Evolutionary conservation across 768 basidiomycete genomes (phyloP), one percentile per base, ranked within the genome.

Genomic region (Hygrophoropsis aurantiaca): DNA sequence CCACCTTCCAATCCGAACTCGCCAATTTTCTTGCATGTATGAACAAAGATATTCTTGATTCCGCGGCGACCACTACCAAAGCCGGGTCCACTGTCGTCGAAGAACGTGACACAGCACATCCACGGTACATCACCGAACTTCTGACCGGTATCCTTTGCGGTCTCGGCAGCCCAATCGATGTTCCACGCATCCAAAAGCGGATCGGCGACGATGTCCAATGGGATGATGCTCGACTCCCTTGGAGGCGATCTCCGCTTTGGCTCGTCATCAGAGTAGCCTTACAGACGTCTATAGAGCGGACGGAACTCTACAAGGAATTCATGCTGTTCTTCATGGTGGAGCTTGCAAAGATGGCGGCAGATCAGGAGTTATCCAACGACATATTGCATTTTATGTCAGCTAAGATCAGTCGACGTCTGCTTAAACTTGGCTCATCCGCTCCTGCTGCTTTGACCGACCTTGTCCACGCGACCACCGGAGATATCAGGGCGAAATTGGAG

Each of bases 291-390:
- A 33, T 71, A 6, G 48, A 48, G 11, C 44, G 26, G 11, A 44
- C 42, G 18, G n/a, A 44, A 32, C 36, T 58, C 0, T 82, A 82
- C 61, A 81, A 82, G 44, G 9, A 27, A 2, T 81, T 81, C 58
- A 71, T 79, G 55, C 34, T 73, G 2, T 78, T 67, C 40, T 59
- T 78, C 41, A 54, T 73, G 27, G 53, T 67, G 5, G 32, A 51
- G 19, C 46, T 65, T 3, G 52, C 73, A 2, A 26, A 56, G 3
- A 21, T 55, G 3, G 64, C 61, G 3, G 41, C 60, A 0, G 39
- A 47, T 2, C 9, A 1, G 0, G 44, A 58, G 11, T 40, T 56
- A 13, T 26, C 53, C 3, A 65, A 52, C 32, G 61, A 73, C 27
- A 2, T 66, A 7, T 56, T 73, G 5, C 59, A 57, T 11, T 55